Conservation (phyloP, 768 basidiomycete species). For the Phaeolepiota aurea region DNA sequence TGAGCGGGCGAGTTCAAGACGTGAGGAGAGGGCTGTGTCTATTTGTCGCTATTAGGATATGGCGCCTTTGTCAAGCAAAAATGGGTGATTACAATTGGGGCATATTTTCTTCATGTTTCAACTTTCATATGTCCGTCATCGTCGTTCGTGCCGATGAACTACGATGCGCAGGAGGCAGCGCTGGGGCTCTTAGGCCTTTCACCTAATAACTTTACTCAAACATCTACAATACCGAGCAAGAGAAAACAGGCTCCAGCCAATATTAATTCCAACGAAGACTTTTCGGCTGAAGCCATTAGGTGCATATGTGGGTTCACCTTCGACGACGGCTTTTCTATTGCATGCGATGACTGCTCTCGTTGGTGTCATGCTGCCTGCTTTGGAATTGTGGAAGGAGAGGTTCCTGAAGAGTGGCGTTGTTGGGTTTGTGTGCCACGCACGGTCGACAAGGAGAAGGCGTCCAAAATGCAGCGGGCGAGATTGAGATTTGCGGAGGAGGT, state of each 20-base stretch:
- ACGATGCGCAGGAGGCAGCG: slow-evolving; percentile 51
- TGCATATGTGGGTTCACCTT: slow-evolving; percentile 71
- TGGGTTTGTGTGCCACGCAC: slow-evolving; percentile 39
- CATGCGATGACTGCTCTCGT: slow-evolving; percentile 72
- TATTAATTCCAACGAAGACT: slow-evolving; percentile 71
- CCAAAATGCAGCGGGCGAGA: slow-evolving; percentile 29
- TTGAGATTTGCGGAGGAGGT: slow-evolving; percentile 21
- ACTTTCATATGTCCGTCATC: background rate
- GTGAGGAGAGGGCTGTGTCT: too few species aligned
- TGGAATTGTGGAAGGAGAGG: slow-evolving; percentile 43
- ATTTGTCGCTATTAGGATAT: background rate
- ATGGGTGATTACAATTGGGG: background rate
- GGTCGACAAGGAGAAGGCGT: slow-evolving; percentile 37
- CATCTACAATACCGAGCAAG: slow-evolving; percentile 47
- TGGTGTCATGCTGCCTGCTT: slow-evolving; percentile 87
- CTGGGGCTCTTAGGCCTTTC: slow-evolving; percentile 45
- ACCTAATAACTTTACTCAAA: slow-evolving; percentile 16
- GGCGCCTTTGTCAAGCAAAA: background rate
- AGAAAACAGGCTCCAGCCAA: slow-evolving; percentile 29
- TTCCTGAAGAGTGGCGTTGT: slow-evolving; percentile 74
- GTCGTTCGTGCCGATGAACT: slow-evolving; percentile 3
- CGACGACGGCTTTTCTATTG: slow-evolving; percentile 82
- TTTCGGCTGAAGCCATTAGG: slow-evolving; percentile 50
- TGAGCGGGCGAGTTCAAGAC: too few species aligned
- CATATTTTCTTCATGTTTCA: background rate